phyloP scores from a whole-genome alignment of 805 yeast species.

The Lipomyces chichibuensis region DNA sequence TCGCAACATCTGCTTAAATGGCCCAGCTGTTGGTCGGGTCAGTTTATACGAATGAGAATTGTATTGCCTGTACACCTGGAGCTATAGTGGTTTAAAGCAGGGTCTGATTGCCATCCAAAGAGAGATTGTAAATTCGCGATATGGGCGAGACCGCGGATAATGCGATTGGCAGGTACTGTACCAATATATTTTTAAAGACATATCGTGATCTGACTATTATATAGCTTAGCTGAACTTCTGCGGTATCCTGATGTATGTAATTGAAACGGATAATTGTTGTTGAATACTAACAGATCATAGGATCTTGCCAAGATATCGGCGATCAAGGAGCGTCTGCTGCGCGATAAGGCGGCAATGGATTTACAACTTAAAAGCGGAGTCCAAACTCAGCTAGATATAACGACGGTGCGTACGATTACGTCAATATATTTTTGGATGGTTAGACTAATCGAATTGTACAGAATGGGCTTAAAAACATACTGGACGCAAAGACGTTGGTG shows the following conservation, averaged over 20 bases:
- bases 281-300: conserved; percentile 9
- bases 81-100: not conserved
- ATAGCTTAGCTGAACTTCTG: conserved; percentile 35
- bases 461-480: conserved; percentile 16
- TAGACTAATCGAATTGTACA: not conserved
- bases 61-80: not conserved
- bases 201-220: not conserved
- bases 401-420: conserved; percentile 45
- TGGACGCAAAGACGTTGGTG: conserved; percentile 43
- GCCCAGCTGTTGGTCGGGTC: not conserved
- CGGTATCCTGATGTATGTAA: conserved; percentile 37
- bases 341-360: conserved; percentile 75
- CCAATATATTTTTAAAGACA: not conserved
- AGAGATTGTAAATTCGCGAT: not conserved
- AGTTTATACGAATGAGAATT: not conserved
- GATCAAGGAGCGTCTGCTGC: conserved; percentile 43
- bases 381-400: conserved; percentile 62
- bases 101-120: not conserved
- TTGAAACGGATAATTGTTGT: not conserved
- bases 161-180: conserved; percentile 32
- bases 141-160: conserved; percentile 26
- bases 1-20: not conserved
- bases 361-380: conserved; percentile 72
- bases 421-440: not conserved
- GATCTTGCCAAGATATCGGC: conserved; percentile 45